Base-by-base conservation (phyloP, 306 rosid species). In the Cucurbita argyrosperma region DNA sequence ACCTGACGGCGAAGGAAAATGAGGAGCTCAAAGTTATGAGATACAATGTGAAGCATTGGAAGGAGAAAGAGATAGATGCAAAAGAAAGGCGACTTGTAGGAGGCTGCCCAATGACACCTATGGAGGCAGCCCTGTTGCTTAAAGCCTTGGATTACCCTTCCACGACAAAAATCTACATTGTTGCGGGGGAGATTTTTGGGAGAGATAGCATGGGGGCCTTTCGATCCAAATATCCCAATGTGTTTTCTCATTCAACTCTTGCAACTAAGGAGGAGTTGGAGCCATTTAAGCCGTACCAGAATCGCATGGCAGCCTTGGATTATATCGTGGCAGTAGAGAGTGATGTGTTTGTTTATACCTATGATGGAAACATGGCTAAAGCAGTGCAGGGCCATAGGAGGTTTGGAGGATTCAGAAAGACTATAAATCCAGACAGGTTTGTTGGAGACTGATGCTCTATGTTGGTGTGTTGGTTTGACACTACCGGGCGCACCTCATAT, bases 311-410 rank as follows among this genome's bases (percentile, higher is more conserved):
- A 0, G 97, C 97, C 23, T 84, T 95, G 90, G 99, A 95, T 76
- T 81, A 95, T 71, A 88, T 95, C 12, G 84, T 89, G 75, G 99
- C 99, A 5, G 83, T 87, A 45, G 92, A 95, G 79, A 95, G 99
- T 56, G 96, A 95, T 76, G 99, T 86, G 16, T 95, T 95, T 83
- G 96, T 87, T 43, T 95, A 95, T 69, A 91, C 99, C 10, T 95
- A 95, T 16, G 97, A 95, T 69, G 99, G 99, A 76, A 95, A 95
- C 79, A 95, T 95, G 99, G 99, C 99, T 8, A 95, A 91, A 85
- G 96, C 97, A 10, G 97, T 95, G 67, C 99, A 95, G 68, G 99
- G 99, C 16, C 99, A 95, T 74, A 79, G 99, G 80, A 85, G 85
- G 80, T 91, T 89, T 78, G 96, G 89, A 79, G 99, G 99, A 53